Evolutionary conservation across 73 alveolate genomes (phyloP).

Genomic region (Symbiodinium pilosum): DNA sequence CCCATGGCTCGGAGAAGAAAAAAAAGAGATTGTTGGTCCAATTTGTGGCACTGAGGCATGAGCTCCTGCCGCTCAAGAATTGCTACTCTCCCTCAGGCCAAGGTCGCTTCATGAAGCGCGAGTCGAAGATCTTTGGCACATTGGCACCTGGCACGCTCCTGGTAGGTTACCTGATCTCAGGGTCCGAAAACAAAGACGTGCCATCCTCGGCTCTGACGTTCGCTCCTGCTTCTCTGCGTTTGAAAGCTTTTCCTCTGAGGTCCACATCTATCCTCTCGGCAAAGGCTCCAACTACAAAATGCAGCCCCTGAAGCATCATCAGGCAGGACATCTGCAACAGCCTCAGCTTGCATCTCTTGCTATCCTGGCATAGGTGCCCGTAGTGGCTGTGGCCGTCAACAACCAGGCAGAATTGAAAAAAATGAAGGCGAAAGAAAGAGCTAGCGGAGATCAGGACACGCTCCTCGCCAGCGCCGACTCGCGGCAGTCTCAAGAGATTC

Average conservation of each 20-base stretch:
- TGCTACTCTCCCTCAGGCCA: constrained; percentile 74
- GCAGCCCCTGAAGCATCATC: constrained; percentile 62
- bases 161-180: constrained; percentile 85
- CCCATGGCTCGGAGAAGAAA: neutral
- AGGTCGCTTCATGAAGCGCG: too few species aligned
- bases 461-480: constrained; percentile 85
- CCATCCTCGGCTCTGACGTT: neutral
- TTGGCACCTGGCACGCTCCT: neutral
- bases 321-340: neutral
- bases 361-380: constrained; percentile 34
- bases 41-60: constrained; percentile 13
- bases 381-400: constrained; percentile 87
- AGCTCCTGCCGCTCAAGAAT: constrained; percentile 90
- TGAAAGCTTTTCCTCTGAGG: constrained; percentile 5
- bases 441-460: neutral
- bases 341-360: neutral
- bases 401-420: neutral
- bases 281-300: constrained; percentile 79
- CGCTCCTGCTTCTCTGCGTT: too few species aligned
- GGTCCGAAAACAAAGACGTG: constrained; percentile 88
- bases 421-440: too few species aligned
- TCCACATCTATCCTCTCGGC: constrained; percentile 60
- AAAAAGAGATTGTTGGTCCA: too few species aligned
- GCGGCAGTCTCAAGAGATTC: neutral
- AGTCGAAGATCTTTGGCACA: too few species aligned